Evolutionary conservation across 768 basidiomycete species (phyloP).

Genomic region (Jaapia argillacea): DNA sequence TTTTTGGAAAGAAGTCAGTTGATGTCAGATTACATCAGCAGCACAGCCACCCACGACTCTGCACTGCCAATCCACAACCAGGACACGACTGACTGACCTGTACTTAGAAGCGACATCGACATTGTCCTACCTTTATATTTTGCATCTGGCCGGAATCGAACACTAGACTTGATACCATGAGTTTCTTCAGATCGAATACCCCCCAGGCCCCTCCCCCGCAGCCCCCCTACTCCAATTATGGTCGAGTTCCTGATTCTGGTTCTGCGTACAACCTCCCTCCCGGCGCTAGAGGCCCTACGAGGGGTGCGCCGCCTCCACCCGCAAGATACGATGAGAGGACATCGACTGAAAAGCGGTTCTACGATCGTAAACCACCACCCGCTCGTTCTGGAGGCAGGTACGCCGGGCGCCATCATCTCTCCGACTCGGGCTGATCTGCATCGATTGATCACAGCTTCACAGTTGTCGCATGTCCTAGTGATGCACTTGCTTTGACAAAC

Average conservation of each 20-base stretch:
- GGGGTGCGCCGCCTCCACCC: constrained; percentile 24
- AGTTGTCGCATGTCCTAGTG: constrained; percentile 53
- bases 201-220: neutral
- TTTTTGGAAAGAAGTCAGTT: too few species aligned
- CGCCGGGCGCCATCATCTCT: constrained; percentile 1
- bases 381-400: constrained; percentile 22
- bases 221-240: neutral
- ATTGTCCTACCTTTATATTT: too few species aligned
- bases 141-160: too few species aligned
- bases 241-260: neutral
- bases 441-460: constrained; percentile 28
- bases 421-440: neutral
- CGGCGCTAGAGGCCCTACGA: constrained; percentile 24
- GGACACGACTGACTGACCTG: too few species aligned
- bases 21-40: too few species aligned
- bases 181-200: neutral
- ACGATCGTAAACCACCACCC: constrained; percentile 30
- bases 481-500: constrained; percentile 68
- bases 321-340: constrained; percentile 48
- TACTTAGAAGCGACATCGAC: too few species aligned
- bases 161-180: too few species aligned
- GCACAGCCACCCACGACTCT: too few species aligned
- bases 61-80: too few species aligned
- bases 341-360: constrained; percentile 34
- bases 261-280: constrained; percentile 14